Evolutionary conservation across 1,139 yeast genomes (phyloP), one percentile per base, ranked within the genome.

Genomic region (Hansenula sp.): DNA sequence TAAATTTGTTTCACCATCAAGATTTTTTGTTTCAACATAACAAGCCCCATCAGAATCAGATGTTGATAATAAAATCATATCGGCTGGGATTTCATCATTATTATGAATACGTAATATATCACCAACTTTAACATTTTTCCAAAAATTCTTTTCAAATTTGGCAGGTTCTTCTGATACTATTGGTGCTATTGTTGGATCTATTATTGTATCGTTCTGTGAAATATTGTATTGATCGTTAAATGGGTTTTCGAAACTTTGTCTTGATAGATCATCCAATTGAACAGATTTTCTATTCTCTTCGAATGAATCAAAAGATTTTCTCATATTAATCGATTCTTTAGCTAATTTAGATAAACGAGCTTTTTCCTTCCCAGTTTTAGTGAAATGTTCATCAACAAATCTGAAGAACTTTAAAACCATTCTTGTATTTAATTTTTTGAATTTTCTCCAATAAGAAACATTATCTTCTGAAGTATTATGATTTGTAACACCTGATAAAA

Each of bases 1-100:
- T 62, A 93, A 74, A 61, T 93, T 93, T 5, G 98, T 89, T 66
- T 93, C 99, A 62, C 99, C 99, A 66, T 93, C 98, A 56, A 93
- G 74, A 62, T 93, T 93, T 59, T 90, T 91, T 1, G 99, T 93
- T 65, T 93, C 98, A 36, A 91, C 82, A 59, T 84, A 91, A 66
- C 98, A 91, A 38, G 84, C 90, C 36, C 96, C 96, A 60, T 93
- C 98, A 1, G 76, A 63, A 61, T 91, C 97, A 0, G 96, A 84
- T 0, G 96, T 82, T 3, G 96, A 79, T 37, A 93, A 60, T 28
- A 91, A 68, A 16, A 89, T 74, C 32, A 91, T 65, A 68, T 93
- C 99, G 10, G 97, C 97, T 3, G 99, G 99, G 25, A 93, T 81
- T 65, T 89, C 95, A 62, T 91, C 97, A 61, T 93, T 85, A 49